Evolutionary conservation across 2,329 filamentous ascomycete species (phyloP).

Genomic region (Phyllachora maydis): DNA sequence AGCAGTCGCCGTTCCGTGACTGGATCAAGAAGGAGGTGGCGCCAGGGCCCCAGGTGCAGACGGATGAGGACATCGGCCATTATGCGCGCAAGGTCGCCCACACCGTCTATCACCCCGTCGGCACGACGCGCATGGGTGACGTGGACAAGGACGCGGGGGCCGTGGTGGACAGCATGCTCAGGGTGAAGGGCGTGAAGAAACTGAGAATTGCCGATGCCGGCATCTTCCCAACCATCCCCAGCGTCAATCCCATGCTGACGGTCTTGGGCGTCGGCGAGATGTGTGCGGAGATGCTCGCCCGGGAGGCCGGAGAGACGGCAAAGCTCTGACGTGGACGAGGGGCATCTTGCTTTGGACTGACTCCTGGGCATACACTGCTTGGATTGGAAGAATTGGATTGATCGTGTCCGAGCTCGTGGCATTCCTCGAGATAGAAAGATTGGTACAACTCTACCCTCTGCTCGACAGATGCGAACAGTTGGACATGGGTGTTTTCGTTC

Average conservation of each 20-base stretch:
- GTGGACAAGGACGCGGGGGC: constrained; percentile 44
- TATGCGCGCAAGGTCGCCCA: constrained; percentile 68
- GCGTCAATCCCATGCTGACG: constrained; percentile 80
- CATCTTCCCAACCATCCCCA: constrained; percentile 69
- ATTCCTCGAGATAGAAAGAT: no score
- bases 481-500: no score
- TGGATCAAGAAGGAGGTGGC: constrained; percentile 74
- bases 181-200: constrained; percentile 49
- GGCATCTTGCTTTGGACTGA: no score
- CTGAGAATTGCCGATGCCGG: constrained; percentile 71
- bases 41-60: constrained; percentile 51
- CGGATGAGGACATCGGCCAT: constrained; percentile 61
- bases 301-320: constrained; percentile 34
- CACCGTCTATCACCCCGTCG: constrained; percentile 78
- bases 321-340: no score
- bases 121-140: constrained; percentile 82
- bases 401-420: no score
- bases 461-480: no score
- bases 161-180: constrained; percentile 61
- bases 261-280: constrained; percentile 70
- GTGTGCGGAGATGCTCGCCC: constrained; percentile 63
- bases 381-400: no score
- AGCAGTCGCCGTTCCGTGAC: constrained; percentile 56
- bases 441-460: no score
- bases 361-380: no score